Evolutionary conservation across 2,329 filamentous ascomycete species (phyloP), one percentile per base, ranked within the genome.

Genomic region (Aspergillus chevalieri): DNA sequence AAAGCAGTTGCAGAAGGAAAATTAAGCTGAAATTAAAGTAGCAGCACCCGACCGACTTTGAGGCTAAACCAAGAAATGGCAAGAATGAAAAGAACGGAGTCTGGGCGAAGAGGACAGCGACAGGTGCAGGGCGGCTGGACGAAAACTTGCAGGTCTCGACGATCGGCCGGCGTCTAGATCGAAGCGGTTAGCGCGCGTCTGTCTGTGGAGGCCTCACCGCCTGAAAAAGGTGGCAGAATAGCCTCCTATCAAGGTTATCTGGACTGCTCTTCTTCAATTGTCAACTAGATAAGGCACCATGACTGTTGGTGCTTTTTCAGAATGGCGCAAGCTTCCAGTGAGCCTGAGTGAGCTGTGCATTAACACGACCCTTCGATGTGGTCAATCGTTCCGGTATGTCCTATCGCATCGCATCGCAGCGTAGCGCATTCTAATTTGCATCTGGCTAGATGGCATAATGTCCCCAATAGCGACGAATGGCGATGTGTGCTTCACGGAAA

Each of bases 331-430:
- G 73, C 74, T 98, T 58, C 90, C 93, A 21, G 75, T 96, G 38
- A 87, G 78, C 52, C 73, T 95, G 30, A 81, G 84, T 3, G 93
- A 98, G 66, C 80, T 98, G 3, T 96, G 89, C 66, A 90, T 98
- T 57, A 89, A 95, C 61, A 98, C 92, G 0, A 95, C 90, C 0
- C 75, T 98, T 30, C 85, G 92, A 54, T 98, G 93, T 67, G 93
- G 93, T 3, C 93, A 98, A 68, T 95, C 92, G 0, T 98, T 98
- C 59, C 74, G 82, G 81, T 82, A 68, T 51, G 57, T 55, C 43
- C 21, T 39, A 47, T 14, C 22, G 15, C 36, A 22, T 41, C 38
- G 19, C 38, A 4, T 8, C 15, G 4, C 17, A 8, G 22, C 9
- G 12, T 19, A 12, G 38, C 38, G n/a, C 12, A 28, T 6, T 28